Evolutionary conservation across 176 grass and related monocot genomes (phyloP).

Genomic region (Triticum monococcum): DNA sequence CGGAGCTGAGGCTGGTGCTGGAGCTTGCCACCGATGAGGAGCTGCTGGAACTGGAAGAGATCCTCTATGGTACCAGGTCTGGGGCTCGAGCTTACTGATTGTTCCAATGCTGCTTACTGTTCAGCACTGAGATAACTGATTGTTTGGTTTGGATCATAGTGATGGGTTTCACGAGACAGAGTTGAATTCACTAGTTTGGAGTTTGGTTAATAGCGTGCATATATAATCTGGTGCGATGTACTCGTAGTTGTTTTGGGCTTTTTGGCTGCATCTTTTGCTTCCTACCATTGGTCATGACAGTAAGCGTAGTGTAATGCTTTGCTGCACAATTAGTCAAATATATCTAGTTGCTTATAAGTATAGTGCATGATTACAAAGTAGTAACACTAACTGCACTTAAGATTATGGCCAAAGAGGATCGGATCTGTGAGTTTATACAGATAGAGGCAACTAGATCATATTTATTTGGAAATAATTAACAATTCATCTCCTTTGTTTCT

Average conservation of each 20-base stretch:
- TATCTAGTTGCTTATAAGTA: not conserved
- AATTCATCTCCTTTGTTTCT: not conserved
- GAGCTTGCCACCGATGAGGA: conserved; percentile 81
- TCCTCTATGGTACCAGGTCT: conserved; percentile 88
- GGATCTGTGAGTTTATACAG: not conserved
- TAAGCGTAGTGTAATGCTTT: not conserved
- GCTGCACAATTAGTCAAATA: not conserved
- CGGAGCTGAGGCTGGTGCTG: conserved; percentile 82
- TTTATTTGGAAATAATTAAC: not conserved
- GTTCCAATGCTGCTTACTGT: not conserved
- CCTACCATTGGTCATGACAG: not conserved
- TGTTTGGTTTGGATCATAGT: not conserved
- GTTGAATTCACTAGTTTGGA: not conserved
- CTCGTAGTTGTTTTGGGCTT: not conserved
- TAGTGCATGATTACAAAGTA: not conserved
- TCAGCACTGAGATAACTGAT: not conserved
- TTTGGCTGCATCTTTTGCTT: not conserved
- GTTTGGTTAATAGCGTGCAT: not conserved
- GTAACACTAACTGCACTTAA: not conserved
- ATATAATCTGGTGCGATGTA: not conserved
- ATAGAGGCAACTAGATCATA: not conserved
- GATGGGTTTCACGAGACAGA: not conserved
- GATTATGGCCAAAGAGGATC: not conserved
- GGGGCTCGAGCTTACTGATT: conserved; percentile 2
- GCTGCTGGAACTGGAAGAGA: conserved; percentile 75